Evolutionary conservation across 108 stramenopile species (phyloP).

Genomic region (Skeletonema tropicum): DNA sequence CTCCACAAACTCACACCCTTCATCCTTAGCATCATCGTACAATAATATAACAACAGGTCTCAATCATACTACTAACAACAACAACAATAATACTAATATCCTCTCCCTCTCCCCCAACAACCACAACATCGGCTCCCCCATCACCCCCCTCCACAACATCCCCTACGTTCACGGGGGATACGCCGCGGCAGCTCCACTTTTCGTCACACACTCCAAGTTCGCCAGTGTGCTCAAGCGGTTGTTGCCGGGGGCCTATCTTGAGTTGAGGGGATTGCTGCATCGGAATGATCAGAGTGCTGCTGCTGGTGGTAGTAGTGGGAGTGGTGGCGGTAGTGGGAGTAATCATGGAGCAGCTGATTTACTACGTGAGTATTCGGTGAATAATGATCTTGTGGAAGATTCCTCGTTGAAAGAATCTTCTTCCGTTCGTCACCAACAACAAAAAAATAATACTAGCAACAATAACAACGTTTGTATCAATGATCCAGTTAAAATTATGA

Average conservation of each 20-base stretch:
- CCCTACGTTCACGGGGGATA: slow-evolving; percentile 66
- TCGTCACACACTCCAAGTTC: slow-evolving; percentile 39
- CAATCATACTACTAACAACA: neutral
- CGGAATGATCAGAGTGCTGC: neutral
- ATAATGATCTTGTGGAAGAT: neutral
- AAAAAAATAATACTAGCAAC: neutral
- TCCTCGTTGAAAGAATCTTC: neutral
- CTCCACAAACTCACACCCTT: no score
- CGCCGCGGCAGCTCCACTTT: slow-evolving; percentile 53
- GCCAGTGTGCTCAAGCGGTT: slow-evolving; percentile 33
- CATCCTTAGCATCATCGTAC: no score
- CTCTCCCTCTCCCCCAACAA: neutral
- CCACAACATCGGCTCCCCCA: neutral
- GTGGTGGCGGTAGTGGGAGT: neutral
- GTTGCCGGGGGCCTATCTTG: slow-evolving; percentile 42
- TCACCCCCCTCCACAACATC: slow-evolving; percentile 43
- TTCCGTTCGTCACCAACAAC: neutral
- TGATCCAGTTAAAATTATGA: slow-evolving; percentile 56
- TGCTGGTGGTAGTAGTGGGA: neutral
- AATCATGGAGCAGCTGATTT: neutral
- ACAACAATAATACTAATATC: neutral
- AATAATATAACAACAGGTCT: no score
- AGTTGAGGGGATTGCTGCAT: slow-evolving; percentile 23
- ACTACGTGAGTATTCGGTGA: neutral
- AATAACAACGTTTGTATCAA: neutral